phyloP scores from a whole-genome alignment of 2,329 filamentous ascomycete genomes.

The Apiospora sp. region DNA sequence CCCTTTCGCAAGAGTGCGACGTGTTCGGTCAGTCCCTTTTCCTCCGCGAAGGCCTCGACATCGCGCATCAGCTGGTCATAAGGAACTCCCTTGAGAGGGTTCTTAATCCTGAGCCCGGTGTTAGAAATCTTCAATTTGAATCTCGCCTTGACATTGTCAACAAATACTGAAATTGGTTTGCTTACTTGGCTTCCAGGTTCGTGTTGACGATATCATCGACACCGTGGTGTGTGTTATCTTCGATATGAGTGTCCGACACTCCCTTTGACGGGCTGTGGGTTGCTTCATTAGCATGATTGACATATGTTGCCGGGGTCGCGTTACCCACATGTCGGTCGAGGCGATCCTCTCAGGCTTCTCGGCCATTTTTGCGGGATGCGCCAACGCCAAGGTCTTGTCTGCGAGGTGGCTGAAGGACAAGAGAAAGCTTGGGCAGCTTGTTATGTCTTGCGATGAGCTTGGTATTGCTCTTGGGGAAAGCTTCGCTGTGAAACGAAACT shows the following conservation, averaged over 20 bases:
- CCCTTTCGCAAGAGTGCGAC: constrained; percentile 69
- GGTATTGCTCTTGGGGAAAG: neutral
- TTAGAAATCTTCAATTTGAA: neutral
- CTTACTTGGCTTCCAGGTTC: constrained; percentile 55
- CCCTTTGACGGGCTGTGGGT: constrained; percentile 33
- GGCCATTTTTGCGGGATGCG: constrained; percentile 14
- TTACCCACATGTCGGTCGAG: constrained; percentile 11
- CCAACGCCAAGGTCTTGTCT: constrained; percentile 22
- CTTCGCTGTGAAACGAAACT: neutral
- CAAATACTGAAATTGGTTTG: neutral
- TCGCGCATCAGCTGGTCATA: constrained; percentile 61
- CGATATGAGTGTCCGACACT: constrained; percentile 35
- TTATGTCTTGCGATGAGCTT: neutral
- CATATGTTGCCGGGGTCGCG: neutral
- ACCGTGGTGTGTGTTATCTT: constrained; percentile 35
- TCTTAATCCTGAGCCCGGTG: constrained; percentile 48
- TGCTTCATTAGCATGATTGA: neutral
- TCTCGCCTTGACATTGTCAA: neutral
- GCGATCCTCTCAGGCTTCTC: constrained; percentile 20
- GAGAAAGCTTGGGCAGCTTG: constrained; percentile 13
- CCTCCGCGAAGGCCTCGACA: constrained; percentile 66
- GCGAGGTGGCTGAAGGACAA: neutral
- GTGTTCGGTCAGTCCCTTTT: constrained; percentile 66
- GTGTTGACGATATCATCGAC: constrained; percentile 47
- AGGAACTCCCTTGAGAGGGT: constrained; percentile 58